phyloP scores from a whole-genome alignment of 2,329 filamentous ascomycete species.

The Trichoderma gracile region DNA sequence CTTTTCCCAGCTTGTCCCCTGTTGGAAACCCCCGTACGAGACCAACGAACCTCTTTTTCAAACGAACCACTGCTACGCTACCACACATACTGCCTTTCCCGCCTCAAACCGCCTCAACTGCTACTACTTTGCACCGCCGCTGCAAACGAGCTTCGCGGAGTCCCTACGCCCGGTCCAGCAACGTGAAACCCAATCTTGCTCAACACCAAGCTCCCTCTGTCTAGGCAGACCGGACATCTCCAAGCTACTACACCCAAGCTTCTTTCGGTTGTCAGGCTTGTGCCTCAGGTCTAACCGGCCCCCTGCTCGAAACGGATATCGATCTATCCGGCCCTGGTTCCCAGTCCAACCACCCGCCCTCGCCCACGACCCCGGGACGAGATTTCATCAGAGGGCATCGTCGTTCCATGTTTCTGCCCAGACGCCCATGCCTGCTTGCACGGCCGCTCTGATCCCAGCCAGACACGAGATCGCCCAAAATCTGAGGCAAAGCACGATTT shows the following conservation, averaged over 20 bases:
- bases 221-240: background rate
- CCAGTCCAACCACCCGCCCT: background rate
- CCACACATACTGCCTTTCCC: too few species aligned
- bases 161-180: background rate
- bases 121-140: background rate
- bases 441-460: conserved; percentile 5
- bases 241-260: conserved; percentile 9
- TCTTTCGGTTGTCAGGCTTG: background rate
- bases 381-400: background rate
- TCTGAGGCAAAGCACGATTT: background rate
- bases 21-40: background rate
- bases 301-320: conserved; percentile 16
- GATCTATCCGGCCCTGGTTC: conserved; percentile 21
- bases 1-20: background rate
- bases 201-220: background rate
- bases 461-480: conserved; percentile 3
- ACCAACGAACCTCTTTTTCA: background rate
- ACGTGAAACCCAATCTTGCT: conserved; percentile 5
- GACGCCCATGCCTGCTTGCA: background rate
- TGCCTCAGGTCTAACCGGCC: conserved; percentile 24
- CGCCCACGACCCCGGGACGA: background rate
- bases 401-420: background rate
- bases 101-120: too few species aligned
- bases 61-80: too few species aligned
- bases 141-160: conserved; percentile 1